phyloP scores from a whole-genome alignment of 2,329 filamentous ascomycete genomes.

The Phaeomoniella chlamydospora region DNA sequence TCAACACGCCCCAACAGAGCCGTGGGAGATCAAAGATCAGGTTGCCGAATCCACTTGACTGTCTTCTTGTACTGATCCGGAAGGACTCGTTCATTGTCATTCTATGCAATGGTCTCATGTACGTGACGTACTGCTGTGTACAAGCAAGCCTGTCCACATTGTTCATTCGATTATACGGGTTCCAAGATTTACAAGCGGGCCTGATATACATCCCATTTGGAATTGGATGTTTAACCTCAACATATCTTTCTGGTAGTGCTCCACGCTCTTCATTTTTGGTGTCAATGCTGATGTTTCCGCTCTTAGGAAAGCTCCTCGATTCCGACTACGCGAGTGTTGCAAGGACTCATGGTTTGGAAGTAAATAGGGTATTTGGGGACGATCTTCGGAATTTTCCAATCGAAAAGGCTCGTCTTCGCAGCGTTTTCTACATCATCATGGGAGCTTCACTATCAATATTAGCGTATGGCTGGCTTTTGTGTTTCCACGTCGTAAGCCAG shows the following conservation, averaged over 20 bases:
- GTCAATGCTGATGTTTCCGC: constrained; percentile 11
- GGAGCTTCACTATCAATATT: constrained; percentile 14
- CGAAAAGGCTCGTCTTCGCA: constrained; percentile 14
- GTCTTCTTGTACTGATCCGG: constrained; percentile 4
- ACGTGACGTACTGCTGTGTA: constrained; percentile 7
- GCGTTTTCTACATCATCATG: constrained; percentile 14
- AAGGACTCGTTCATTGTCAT: constrained; percentile 6
- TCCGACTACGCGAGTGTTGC: constrained; percentile 3
- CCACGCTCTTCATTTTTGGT: too few species aligned
- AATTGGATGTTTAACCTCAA: constrained; percentile 5
- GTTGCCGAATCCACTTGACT: constrained; percentile 8
- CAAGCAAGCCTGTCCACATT: constrained; percentile 9
- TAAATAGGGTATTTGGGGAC: constrained; percentile 8
- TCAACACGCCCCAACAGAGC: background rate
- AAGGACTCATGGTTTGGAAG: background rate
- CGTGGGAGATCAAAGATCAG: too few species aligned
- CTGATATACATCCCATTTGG: constrained; percentile 10
- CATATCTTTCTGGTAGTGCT: constrained; percentile 4
- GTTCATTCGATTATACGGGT: constrained; percentile 8
- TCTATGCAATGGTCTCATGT: constrained; percentile 6
- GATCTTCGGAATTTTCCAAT: constrained; percentile 30
- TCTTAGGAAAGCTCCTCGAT: constrained; percentile 4
- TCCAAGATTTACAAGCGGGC: constrained; percentile 7
- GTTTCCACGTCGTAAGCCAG: constrained; percentile 3
- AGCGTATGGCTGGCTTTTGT: constrained; percentile 17